Evolutionary conservation across 768 basidiomycete species (phyloP).

Genomic region (Rickenella mellea): DNA sequence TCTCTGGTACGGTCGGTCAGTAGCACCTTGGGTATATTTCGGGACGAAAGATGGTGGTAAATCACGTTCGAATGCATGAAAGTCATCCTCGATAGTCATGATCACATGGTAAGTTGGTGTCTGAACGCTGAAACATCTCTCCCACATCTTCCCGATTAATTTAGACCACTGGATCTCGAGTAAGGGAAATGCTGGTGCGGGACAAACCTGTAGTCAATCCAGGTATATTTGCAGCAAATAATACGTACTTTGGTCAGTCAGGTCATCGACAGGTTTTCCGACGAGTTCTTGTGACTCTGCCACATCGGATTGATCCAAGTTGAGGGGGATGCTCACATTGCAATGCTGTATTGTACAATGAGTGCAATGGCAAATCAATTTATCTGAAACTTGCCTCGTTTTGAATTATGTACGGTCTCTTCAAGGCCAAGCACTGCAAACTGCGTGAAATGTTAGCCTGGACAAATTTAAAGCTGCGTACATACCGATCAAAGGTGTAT

Average conservation of each 20-base stretch:
- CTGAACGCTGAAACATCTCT: slow-evolving; percentile 12
- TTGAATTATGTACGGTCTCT: slow-evolving; percentile 14
- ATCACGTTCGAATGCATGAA: slow-evolving; percentile 12
- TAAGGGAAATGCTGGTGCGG: slow-evolving; percentile 8
- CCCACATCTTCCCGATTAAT: slow-evolving; percentile 12
- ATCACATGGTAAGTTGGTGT: slow-evolving; percentile 13
- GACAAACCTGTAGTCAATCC: no score
- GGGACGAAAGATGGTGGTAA: slow-evolving; percentile 10
- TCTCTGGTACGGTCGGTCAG: slow-evolving; percentile 10
- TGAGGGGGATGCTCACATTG: slow-evolving; percentile 14
- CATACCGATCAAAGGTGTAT: slow-evolving; percentile 12
- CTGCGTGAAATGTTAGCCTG: slow-evolving; percentile 2
- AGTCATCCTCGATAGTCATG: slow-evolving; percentile 12
- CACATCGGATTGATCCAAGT: slow-evolving; percentile 12
- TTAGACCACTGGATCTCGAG: slow-evolving; percentile 5
- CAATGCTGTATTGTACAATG: slow-evolving; percentile 7
- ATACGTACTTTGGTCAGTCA: slow-evolving; percentile 12
- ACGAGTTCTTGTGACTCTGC: slow-evolving; percentile 6
- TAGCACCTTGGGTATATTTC: slow-evolving; percentile 8
- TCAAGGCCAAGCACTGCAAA: slow-evolving; percentile 7
- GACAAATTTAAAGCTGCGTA: neutral
- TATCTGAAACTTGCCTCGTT: slow-evolving; percentile 10
- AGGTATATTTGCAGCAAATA: neutral
- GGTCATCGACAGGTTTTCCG: slow-evolving; percentile 11
- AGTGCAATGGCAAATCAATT: neutral